Evolutionary conservation across 164 flowering plant genomes (phyloP).

Genomic region (Magnolia kwangsiensis): DNA sequence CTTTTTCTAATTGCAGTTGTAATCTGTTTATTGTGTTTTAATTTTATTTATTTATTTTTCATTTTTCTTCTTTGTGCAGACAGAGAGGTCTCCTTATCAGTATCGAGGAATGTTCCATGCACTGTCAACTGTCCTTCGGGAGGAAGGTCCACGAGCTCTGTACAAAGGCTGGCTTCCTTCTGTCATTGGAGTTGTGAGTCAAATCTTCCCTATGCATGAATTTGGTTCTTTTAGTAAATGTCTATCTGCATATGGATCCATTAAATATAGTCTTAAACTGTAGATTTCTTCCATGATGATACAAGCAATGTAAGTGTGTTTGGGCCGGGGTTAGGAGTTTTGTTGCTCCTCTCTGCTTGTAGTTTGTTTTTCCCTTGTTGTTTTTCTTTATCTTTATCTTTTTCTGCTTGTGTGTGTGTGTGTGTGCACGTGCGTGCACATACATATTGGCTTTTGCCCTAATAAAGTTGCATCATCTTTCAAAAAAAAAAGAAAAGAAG

Average conservation of each 20-base stretch:
- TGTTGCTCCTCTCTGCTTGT: no score
- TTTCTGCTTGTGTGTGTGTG: no score
- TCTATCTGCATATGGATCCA: background rate
- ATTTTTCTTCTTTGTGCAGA: constrained; percentile 39
- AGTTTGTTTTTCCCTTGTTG: no score
- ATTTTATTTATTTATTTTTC: constrained; percentile 7
- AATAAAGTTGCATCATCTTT: no score
- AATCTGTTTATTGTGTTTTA: background rate
- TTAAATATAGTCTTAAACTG: background rate
- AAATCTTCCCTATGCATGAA: constrained; percentile 12
- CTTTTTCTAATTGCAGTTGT: background rate
- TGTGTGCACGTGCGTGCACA: no score
- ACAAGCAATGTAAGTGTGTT: no score
- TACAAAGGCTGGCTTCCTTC: constrained; percentile 99
- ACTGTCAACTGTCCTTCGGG: constrained; percentile 60
- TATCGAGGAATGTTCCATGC: constrained; percentile 93
- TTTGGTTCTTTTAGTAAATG: background rate
- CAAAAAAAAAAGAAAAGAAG: no score
- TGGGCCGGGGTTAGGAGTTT: no score
- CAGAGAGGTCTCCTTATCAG: constrained; percentile 76
- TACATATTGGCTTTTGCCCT: no score
- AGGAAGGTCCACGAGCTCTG: constrained; percentile 90
- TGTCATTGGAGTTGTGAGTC: constrained; percentile 96
- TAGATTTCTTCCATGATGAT: no score
- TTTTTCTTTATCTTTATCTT: no score